A percentile compares a stretch with the other conserved stretches of the same genome.
These are phyloP conservation scores for Pseudonectria buxi DNA, from an alignment of 2,329 filamentous ascomycete species.

Conservation along the genomic window DNA sequence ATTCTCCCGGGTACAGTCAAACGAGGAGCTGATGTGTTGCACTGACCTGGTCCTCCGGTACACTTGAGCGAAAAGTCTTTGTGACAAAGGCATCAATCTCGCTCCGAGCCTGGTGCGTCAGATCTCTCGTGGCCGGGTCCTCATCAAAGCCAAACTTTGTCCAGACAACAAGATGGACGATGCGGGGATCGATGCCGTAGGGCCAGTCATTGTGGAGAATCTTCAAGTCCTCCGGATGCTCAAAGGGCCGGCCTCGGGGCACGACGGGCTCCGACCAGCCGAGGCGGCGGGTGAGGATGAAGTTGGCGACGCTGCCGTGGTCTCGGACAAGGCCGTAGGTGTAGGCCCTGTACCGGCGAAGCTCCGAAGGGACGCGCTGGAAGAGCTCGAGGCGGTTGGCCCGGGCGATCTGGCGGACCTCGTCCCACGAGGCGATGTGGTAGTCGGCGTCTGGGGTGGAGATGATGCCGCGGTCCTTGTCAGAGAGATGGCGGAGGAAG, in stretches of 20 bases:
- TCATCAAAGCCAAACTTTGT: slow-evolving; percentile 78
- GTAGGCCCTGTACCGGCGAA: slow-evolving; percentile 72
- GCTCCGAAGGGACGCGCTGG: slow-evolving; percentile 66
- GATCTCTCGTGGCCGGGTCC: slow-evolving; percentile 55
- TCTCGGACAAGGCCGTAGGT: slow-evolving; percentile 54
- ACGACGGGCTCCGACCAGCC: slow-evolving; percentile 52
- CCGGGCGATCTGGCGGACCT: slow-evolving; percentile 56
- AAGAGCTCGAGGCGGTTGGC: slow-evolving; percentile 69
- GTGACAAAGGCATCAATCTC: slow-evolving; percentile 67
- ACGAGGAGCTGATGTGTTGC: not conserved
- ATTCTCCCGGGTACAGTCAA: not conserved
- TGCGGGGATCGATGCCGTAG: slow-evolving; percentile 71
- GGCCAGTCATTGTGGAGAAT: slow-evolving; percentile 91
- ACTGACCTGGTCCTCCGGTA: slow-evolving; percentile 48
- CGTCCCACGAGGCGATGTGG: slow-evolving; percentile 57
- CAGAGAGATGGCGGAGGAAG: slow-evolving; percentile 55
- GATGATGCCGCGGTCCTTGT: slow-evolving; percentile 66
- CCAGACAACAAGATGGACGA: slow-evolving; percentile 87
- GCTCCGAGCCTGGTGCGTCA: slow-evolving; percentile 56
- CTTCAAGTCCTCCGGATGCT: slow-evolving; percentile 52
- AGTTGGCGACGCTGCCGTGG: slow-evolving; percentile 72
- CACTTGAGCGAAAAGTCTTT: slow-evolving; percentile 52
- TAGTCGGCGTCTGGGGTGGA: slow-evolving; percentile 64
- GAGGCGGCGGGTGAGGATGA: slow-evolving; percentile 64
- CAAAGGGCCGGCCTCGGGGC: slow-evolving; percentile 33